Evolutionary conservation across 768 basidiomycete genomes (phyloP), one percentile per base, ranked within the genome.

Genomic region (Saitozyma podzolica): DNA sequence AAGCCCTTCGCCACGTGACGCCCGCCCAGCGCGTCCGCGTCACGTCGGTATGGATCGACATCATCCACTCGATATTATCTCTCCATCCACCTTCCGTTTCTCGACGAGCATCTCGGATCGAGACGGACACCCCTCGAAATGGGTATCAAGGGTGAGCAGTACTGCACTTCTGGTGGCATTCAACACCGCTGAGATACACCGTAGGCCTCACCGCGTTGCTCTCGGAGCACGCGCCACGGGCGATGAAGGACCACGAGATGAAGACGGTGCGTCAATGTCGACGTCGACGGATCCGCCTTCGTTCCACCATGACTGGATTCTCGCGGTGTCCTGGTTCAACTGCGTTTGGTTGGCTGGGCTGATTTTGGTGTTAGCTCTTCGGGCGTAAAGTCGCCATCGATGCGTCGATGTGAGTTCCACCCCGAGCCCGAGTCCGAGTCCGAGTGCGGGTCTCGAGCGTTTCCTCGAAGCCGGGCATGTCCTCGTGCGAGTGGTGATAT

Each of bases 331-430:
- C 58, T 66, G 56, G 58, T 29, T 40, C 9, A 13, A 9, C 37
- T 40, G 16, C 29, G 29, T 5, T 29, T 2, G 29, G 5, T 2
- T 2, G 29, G 29, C 29, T 29, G 5, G 29, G 29, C 29, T 29
- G 29, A 29, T 5, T 29, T 29, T 29, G 29, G 29, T 2, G 29
- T 5, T 45, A 76, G 29, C 87, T 99, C 50, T 98, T 99, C 69
- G 95, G 96, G 1, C 88, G 96, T 71, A 98, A 97, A 83, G 93
- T 98, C 68, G 95, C 95, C 62, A 92, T 99, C 68, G 96, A 99
- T 83, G 96, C 96, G 76, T 78, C 77, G 9, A 80, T 80, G 80
- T 77, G 40, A 72, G 78, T 55, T 67, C 65, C 70, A 1, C 17
- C 29, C 10, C n/a, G 17, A 17, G n/a, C 19, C 45, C 47, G 29